A percentile compares a stretch with the other conserved stretches of the same genome.
phyloP scores from a whole-genome alignment of 2,329 filamentous ascomycete species.

The Atkinsonella texensis region DNA sequence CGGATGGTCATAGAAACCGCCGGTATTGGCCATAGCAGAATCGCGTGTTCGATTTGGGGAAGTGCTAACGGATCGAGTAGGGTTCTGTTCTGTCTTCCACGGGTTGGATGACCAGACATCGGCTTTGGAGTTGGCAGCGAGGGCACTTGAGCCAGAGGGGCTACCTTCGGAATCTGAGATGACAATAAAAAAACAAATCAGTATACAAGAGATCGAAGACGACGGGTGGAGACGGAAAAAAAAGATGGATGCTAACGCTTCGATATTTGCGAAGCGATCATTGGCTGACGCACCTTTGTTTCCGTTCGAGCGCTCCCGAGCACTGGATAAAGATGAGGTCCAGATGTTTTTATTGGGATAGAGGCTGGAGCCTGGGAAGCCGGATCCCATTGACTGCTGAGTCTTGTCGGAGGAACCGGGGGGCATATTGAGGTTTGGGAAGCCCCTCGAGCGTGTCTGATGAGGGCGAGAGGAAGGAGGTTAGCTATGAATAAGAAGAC shows the following conservation, averaged over 20 bases:
- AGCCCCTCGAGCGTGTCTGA: constrained; percentile 25
- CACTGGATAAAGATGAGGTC: constrained; percentile 28
- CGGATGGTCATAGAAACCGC: constrained; percentile 33
- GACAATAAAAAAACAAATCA: neutral
- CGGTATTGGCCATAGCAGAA: constrained; percentile 29
- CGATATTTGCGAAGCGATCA: neutral
- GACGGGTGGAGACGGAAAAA: neutral
- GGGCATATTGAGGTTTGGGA: constrained; percentile 26
- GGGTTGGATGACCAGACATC: constrained; percentile 47
- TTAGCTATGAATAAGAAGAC: constrained; percentile 11
- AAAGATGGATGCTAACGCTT: neutral
- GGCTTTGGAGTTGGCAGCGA: constrained; percentile 56
- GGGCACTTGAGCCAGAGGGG: constrained; percentile 56
- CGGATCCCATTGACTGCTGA: constrained; percentile 26
- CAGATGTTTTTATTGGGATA: constrained; percentile 24
- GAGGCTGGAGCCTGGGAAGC: constrained; percentile 23
- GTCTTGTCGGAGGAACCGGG: constrained; percentile 19
- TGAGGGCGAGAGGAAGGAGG: constrained; percentile 5
- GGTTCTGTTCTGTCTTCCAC: constrained; percentile 45
- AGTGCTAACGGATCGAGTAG: constrained; percentile 34
- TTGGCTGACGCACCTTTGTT: constrained; percentile 33
- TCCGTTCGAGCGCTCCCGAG: constrained; percentile 28
- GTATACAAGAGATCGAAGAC: constrained; percentile 7
- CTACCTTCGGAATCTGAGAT: constrained; percentile 18
- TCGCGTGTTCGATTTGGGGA: constrained; percentile 47